Evolutionary conservation across 352 stramenopile genomes (phyloP).

Genomic region (Globisporangium recalcitrans): DNA sequence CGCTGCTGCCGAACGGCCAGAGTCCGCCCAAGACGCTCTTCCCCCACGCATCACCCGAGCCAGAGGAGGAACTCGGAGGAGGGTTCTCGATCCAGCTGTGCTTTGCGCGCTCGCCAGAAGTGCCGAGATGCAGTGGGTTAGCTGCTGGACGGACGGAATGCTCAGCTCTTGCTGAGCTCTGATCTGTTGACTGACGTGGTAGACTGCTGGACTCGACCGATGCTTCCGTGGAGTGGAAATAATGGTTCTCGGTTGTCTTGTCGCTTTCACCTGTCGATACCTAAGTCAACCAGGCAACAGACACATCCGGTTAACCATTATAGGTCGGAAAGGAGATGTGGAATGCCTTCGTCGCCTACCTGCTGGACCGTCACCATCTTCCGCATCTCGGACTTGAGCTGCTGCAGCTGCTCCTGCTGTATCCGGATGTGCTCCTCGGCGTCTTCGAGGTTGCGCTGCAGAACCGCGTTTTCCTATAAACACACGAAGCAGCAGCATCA

Average conservation of each 20-base stretch:
- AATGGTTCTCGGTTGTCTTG: not conserved
- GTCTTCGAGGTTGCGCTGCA: slow-evolving; percentile 68
- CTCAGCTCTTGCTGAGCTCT: not conserved
- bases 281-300: not conserved
- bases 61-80: slow-evolving; percentile 6
- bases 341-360: slow-evolving; percentile 19
- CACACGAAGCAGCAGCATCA: too few species aligned
- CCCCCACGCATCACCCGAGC: slow-evolving; percentile 29
- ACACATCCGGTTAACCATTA: not conserved
- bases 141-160: not conserved
- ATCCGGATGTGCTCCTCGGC: slow-evolving; percentile 70
- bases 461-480: slow-evolving; percentile 57
- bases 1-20: slow-evolving; percentile 35
- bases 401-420: slow-evolving; percentile 70
- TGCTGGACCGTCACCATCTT: slow-evolving; percentile 28
- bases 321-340: too few species aligned
- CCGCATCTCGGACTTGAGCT: slow-evolving; percentile 72
- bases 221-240: not conserved
- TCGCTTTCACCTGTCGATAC: not conserved
- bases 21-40: slow-evolving; percentile 42
- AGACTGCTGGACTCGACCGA: not conserved
- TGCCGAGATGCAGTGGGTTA: slow-evolving; percentile 7
- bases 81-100: slow-evolving; percentile 28
- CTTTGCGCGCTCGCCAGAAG: not conserved
- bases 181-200: not conserved